phyloP scores from a whole-genome alignment of 2,329 filamentous ascomycete species.

The Thielaviopsis ethacetica region DNA sequence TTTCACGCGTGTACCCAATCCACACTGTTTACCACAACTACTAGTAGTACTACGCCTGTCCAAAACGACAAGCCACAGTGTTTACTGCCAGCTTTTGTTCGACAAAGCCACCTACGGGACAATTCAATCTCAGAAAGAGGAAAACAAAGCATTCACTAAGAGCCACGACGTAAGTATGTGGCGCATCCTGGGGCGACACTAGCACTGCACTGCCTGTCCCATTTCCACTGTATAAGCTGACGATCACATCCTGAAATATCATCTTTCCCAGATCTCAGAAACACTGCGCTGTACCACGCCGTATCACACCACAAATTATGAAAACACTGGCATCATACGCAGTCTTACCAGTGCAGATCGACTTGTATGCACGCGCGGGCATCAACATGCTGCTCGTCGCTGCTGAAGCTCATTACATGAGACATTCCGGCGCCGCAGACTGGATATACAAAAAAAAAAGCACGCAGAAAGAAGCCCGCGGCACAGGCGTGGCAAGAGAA shows the following conservation, averaged over 20 bases:
- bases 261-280: neutral
- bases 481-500: neutral
- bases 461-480: neutral
- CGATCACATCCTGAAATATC: neutral
- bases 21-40: neutral
- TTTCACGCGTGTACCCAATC: neutral
- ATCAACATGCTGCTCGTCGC: neutral
- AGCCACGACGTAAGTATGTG: neutral
- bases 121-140: neutral
- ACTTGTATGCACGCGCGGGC: too few species aligned
- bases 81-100: neutral
- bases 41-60: neutral
- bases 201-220: neutral
- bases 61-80: too few species aligned
- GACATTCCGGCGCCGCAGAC: neutral
- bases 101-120: too few species aligned
- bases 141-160: neutral
- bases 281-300: neutral
- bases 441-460: neutral
- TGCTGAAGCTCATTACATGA: neutral
- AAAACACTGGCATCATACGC: too few species aligned
- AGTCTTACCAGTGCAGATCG: too few species aligned
- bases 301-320: neutral
- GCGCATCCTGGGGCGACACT: neutral
- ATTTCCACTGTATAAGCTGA: neutral